phyloP scores from a whole-genome alignment of 768 basidiomycete species.

The Boletus rubroflammeus region DNA sequence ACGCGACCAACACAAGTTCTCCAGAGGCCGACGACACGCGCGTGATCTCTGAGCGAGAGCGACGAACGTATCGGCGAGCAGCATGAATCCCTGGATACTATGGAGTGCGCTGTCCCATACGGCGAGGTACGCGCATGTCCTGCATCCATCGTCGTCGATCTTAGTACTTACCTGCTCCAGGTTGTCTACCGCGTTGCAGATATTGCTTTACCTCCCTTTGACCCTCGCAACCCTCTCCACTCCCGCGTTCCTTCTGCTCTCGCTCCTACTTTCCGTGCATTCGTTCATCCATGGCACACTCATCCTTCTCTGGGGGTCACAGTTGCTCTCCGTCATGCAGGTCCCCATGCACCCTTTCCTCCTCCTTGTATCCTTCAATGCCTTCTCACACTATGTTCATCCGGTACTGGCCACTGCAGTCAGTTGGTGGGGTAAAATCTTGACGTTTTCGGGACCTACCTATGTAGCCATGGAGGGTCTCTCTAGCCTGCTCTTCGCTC shows the following conservation, averaged over 20 bases:
- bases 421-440: slow-evolving; percentile 67
- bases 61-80: background rate
- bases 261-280: slow-evolving; percentile 71
- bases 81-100: slow-evolving; percentile 57
- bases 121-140: slow-evolving; percentile 46
- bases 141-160: background rate
- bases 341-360: slow-evolving; percentile 86
- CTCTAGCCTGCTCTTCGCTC: slow-evolving; percentile 77
- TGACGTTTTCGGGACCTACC: slow-evolving; percentile 69
- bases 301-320: slow-evolving; percentile 65
- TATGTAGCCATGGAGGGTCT: slow-evolving; percentile 83
- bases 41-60: background rate
- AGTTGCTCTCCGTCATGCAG: slow-evolving; percentile 71
- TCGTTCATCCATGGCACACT: slow-evolving; percentile 82
- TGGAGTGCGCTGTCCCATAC: slow-evolving; percentile 64
- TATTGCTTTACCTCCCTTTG: slow-evolving; percentile 78
- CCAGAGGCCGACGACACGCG: background rate
- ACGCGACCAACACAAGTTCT: background rate
- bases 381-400: slow-evolving; percentile 63
- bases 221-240: slow-evolving; percentile 81
- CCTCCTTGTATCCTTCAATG: slow-evolving; percentile 82
- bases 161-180: slow-evolving; percentile 40
- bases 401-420: slow-evolving; percentile 56
- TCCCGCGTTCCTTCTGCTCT: slow-evolving; percentile 76
- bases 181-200: slow-evolving; percentile 73